Evolutionary conservation across 179 eudicot species (phyloP).

Genomic region (Silene noctiflora): DNA sequence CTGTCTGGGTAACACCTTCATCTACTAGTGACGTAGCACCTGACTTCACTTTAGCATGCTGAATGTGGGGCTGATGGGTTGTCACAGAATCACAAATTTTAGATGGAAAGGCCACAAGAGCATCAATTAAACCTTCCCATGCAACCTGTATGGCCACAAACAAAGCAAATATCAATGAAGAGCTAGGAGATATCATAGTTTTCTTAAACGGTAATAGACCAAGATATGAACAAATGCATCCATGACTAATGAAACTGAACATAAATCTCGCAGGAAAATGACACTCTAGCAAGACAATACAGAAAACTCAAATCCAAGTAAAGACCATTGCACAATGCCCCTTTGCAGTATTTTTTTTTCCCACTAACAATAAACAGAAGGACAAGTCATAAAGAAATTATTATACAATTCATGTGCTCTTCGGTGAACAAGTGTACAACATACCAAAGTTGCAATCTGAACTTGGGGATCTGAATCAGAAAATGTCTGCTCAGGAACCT

Average conservation of each 20-base stretch:
- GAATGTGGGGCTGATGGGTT: slow-evolving; percentile 12
- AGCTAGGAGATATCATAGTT: not conserved
- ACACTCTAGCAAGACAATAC: not conserved
- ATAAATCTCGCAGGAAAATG: not conserved
- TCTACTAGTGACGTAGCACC: slow-evolving; percentile 24
- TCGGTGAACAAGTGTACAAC: not conserved
- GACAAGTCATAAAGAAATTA: not conserved
- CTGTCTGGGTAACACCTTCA: slow-evolving; percentile 27
- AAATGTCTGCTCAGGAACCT: slow-evolving; percentile 70
- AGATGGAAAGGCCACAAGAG: slow-evolving; percentile 44
- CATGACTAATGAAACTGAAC: not conserved
- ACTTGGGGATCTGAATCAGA: slow-evolving; percentile 68
- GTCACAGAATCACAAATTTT: slow-evolving; percentile 24
- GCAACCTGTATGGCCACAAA: slow-evolving; percentile 52
- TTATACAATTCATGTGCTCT: not conserved
- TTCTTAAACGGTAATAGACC: not conserved
- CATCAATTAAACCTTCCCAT: slow-evolving; percentile 93
- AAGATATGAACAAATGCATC: slow-evolving; percentile 12
- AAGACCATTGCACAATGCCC: slow-evolving; percentile 1
- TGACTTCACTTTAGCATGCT: slow-evolving; percentile 22
- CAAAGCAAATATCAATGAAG: slow-evolving; percentile 10
- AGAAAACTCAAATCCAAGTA: not conserved
- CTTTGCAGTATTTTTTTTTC: not conserved
- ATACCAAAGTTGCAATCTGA: slow-evolving; percentile 84
- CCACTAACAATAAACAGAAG: not conserved